phyloP scores from a whole-genome alignment of 2,329 filamentous ascomycete genomes.

The Beauveria brongniartii region DNA sequence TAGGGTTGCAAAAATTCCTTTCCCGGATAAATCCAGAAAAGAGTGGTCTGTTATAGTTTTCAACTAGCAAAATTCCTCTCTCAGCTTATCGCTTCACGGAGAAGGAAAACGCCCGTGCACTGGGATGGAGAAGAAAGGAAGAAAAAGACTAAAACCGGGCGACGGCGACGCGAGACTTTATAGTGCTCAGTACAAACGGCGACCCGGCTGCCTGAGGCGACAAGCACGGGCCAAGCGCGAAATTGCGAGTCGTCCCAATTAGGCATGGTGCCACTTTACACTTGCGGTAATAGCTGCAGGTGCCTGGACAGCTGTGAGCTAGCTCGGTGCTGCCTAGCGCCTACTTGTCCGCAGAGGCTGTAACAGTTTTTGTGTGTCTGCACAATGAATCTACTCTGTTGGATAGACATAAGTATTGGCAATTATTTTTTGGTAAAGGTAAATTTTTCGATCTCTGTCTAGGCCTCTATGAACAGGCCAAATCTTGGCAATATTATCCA shows the following conservation, averaged over 20 bases:
- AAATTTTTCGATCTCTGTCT: too few species aligned
- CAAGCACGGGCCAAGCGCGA: conserved; percentile 1
- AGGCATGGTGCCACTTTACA: background rate
- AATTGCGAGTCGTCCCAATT: conserved; percentile 3
- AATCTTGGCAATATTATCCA: too few species aligned
- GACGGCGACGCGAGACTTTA: conserved; percentile 24
- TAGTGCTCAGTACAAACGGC: conserved; percentile 16
- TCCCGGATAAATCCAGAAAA: conserved; percentile 56
- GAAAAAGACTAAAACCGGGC: conserved; percentile 25
- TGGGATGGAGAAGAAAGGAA: conserved; percentile 44
- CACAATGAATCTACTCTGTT: too few species aligned
- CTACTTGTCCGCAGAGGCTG: too few species aligned
- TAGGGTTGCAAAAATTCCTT: conserved; percentile 63
- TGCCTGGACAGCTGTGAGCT: background rate
- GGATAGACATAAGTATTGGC: too few species aligned
- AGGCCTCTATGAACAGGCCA: too few species aligned
- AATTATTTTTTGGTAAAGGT: too few species aligned
- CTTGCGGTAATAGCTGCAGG: background rate
- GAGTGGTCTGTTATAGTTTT: conserved; percentile 72
- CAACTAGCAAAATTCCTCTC: conserved; percentile 85
- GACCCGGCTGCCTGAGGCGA: conserved; percentile 7
- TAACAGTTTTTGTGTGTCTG: too few species aligned
- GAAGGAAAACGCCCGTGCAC: conserved; percentile 61
- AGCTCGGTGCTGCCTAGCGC: background rate
- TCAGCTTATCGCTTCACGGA: conserved; percentile 57